These are phyloP conservation scores for Fusarium proliferatum DNA, from an alignment of 2,329 filamentous ascomycete species.

Conservation along the genomic window DNA sequence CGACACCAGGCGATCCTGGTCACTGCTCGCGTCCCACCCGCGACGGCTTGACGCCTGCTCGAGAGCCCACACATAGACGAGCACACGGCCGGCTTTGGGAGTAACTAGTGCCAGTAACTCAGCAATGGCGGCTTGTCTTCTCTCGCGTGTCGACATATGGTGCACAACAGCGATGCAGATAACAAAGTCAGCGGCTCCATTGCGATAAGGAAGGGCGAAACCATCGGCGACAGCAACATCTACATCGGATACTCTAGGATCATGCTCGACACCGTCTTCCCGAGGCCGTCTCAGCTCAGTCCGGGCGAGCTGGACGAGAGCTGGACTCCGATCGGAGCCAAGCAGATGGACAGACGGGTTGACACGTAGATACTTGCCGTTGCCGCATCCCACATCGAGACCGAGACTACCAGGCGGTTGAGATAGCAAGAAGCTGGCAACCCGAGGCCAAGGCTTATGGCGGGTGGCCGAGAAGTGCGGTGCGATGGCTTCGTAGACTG, in stretches of 20 bases:
- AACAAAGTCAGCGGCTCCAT: slow-evolving; percentile 75
- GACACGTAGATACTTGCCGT: slow-evolving; percentile 92
- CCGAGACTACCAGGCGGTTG: slow-evolving; percentile 79
- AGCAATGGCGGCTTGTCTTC: slow-evolving; percentile 78
- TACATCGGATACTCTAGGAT: slow-evolving; percentile 57
- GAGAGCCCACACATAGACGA: slow-evolving; percentile 95
- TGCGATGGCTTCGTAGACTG: slow-evolving; percentile 89
- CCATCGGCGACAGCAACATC: slow-evolving; percentile 83
- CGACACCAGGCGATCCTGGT: slow-evolving; percentile 94
- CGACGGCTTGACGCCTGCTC: slow-evolving; percentile 89
- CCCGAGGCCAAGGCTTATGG: slow-evolving; percentile 91
- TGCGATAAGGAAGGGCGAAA: slow-evolving; percentile 82
- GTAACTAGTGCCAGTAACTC: slow-evolving; percentile 76
- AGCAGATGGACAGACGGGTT: slow-evolving; percentile 83
- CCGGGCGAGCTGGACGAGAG: slow-evolving; percentile 64
- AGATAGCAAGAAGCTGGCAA: slow-evolving; percentile 78
- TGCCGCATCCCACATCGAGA: slow-evolving; percentile 93
- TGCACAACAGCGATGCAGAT: slow-evolving; percentile 96
- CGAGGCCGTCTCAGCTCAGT: slow-evolving; percentile 35
- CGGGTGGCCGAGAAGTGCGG: slow-evolving; percentile 85
- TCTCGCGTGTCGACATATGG: slow-evolving; percentile 82
- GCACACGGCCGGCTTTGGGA: slow-evolving; percentile 71
- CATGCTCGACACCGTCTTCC: slow-evolving; percentile 21
- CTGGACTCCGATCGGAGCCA: slow-evolving; percentile 82
- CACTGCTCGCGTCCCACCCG: slow-evolving; percentile 85